Evolutionary conservation across 805 yeast genomes (phyloP), one percentile per base, ranked within the genome.

Genomic region (Komagataella pseudopastoris): DNA sequence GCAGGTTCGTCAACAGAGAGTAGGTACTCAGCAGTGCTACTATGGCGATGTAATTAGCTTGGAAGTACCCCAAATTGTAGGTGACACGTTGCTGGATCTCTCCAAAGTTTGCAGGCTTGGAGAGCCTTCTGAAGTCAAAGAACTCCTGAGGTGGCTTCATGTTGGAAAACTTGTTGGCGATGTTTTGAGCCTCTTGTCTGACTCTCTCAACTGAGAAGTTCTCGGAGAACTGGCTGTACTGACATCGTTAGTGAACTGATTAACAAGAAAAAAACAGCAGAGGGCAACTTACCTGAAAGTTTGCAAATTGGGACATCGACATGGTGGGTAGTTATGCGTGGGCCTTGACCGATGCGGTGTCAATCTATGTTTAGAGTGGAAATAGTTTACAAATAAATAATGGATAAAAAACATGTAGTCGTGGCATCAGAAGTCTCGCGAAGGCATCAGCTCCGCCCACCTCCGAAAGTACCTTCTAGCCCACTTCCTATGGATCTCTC

Each of bases 91-190:
- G 79, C 70, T 93, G 99, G 50, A 86, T 72, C 58, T 93, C 99
- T 49, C 85, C 81, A 65, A 89, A 85, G 67, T 88, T 89, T 51
- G 78, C 81, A 18, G 99, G 99, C 65, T 88, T 89, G 44, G 96
- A 85, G 55, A 93, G 67, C 64, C 96, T 83, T 67, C 89, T 85
- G 62, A 86, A 69, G 65, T 93, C 97, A 63, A 93, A 88, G 64
- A 93, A 93, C 65, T 93, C 99, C 67, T 85, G 93, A 46, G 95
- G 90, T 44, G 97, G 88, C 63, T 86, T 83, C 55, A 93, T 67
- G 60, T 85, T 78, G 49, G 93, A 68, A 55, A 89, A 71, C 56
- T 82, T 78, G 44, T 74, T 61, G 39, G 39, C 10, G 39, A 30
- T 30, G 39, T 30, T 30, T 30, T 30, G 39, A 14, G 39, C 39